These are phyloP conservation scores for Vitis hybrid DNA, from an alignment of 177 flowering plant species.

Conservation along the genomic window DNA sequence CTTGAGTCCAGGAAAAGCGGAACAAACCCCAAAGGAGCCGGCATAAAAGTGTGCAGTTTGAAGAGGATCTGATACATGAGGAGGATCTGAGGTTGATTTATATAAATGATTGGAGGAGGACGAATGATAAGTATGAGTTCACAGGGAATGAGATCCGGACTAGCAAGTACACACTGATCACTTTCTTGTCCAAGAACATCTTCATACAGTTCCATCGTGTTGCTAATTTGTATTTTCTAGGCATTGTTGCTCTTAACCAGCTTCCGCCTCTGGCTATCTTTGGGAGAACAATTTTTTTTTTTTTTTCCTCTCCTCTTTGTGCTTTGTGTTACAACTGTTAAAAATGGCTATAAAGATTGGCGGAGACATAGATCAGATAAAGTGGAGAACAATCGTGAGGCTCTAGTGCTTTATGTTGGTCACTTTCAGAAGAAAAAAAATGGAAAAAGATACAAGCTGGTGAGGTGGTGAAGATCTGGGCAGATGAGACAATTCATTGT, in stretches of 20 bases:
- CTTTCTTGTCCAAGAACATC: conserved; percentile 86
- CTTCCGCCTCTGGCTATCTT: conserved; percentile 96
- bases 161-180: conserved; percentile 80
- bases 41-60: conserved; percentile 57
- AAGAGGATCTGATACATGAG: conserved; percentile 43
- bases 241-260: conserved; percentile 91
- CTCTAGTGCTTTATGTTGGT: conserved; percentile 60
- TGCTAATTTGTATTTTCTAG: conserved; percentile 85
- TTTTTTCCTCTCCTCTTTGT: conserved; percentile 64
- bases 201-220: conserved; percentile 92
- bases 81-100: conserved; percentile 65
- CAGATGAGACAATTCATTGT: conserved; percentile 80
- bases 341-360: conserved; percentile 95
- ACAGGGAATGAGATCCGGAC: conserved; percentile 85
- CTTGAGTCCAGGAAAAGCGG: conserved; percentile 41
- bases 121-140: conserved; percentile 83
- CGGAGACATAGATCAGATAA: conserved; percentile 85
- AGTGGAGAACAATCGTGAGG: conserved; percentile 80
- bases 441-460: conserved; percentile 84
- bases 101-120: conserved; percentile 73
- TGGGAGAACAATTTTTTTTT: conserved; percentile 81
- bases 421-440: conserved; percentile 41
- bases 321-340: conserved; percentile 83
- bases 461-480: conserved; percentile 70
- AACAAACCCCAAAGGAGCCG: conserved; percentile 48